phyloP scores from a whole-genome alignment of 176 grass and related monocot species.

The Musa itinerans region DNA sequence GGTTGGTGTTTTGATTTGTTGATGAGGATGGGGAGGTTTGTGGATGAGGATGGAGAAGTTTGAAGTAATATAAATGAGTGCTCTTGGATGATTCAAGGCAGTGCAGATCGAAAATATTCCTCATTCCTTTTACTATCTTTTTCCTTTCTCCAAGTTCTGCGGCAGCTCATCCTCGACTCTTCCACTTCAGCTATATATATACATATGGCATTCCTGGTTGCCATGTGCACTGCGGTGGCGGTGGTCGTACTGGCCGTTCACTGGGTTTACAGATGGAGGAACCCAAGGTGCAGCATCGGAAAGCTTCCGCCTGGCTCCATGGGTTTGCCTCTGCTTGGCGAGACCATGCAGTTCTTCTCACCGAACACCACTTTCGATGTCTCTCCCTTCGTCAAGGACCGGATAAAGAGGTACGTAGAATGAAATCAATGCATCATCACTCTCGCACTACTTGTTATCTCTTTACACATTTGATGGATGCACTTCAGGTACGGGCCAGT shows the following conservation, averaged over 20 bases:
- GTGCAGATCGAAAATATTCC: no score
- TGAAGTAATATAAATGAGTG: background rate
- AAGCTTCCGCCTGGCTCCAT: slow-evolving; percentile 26
- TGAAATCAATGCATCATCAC: background rate
- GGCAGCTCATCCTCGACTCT: no score
- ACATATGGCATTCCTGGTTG: background rate
- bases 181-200: no score
- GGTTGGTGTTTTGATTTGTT: no score
- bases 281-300: slow-evolving; percentile 16
- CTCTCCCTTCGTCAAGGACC: slow-evolving; percentile 55
- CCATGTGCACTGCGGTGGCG: background rate
- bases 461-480: background rate
- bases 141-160: no score
- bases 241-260: background rate
- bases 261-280: slow-evolving; percentile 22
- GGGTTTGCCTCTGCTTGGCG: slow-evolving; percentile 31
- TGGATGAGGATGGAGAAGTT: no score
- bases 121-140: no score
- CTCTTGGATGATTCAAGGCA: no score
- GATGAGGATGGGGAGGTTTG: no score
- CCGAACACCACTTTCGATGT: slow-evolving; percentile 50
- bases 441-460: background rate
- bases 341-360: slow-evolving; percentile 47
- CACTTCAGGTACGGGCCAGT: slow-evolving; percentile 46
- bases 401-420: slow-evolving; percentile 30